Base-by-base conservation (phyloP, 177 flowering plant species). In the Telopea speciosissima region DNA sequence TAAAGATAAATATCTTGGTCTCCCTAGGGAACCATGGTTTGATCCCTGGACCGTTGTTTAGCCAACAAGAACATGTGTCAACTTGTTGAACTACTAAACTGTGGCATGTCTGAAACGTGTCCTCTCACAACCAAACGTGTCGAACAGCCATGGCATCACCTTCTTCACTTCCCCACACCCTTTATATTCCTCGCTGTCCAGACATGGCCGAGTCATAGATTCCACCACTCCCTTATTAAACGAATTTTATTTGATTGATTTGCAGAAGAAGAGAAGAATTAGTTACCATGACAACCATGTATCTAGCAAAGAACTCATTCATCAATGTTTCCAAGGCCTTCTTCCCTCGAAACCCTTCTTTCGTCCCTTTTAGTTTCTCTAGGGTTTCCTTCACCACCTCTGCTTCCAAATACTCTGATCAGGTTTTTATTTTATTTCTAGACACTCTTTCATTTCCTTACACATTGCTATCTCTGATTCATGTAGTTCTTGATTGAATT, bases 251-350 rank as follows among this genome's bases (percentile, higher is more conserved):
- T 4, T 75, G 36, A 67, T 25, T 44, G 69, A 68, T 42, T 54
- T 52, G 24, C 65, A 26, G 16, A n/a, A n/a, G n/a, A n/a, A n/a
- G n/a, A n/a, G n/a, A n/a, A n/a, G n/a, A n/a, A n/a, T n/a, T n/a
- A n/a, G n/a, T n/a, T n/a, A n/a, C n/a, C n/a, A n/a, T 83, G 85
- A 85, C 86, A 61, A 61, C 81, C n/a, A 77, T 78, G 65, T 63
- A 59, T 31, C 8, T 76, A 21, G 24, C 79, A 24, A 78, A 59
- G 67, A 81, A 21, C 72, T 16, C 78, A 33, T 8, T 82, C 59
- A 70, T 81, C 77, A 81, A 64, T 72, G 61, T 82, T 66, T 69
- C 88, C 0, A 83, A 44, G 44, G 31, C 31, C 31, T 66, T 82
- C 17, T 75, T 80, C 70, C 82, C 80, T 28, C 66, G 26, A 31